Evolutionary conservation across 192 early-diverging fungal species (phyloP).

Genomic region (Linnemannia exigua): DNA sequence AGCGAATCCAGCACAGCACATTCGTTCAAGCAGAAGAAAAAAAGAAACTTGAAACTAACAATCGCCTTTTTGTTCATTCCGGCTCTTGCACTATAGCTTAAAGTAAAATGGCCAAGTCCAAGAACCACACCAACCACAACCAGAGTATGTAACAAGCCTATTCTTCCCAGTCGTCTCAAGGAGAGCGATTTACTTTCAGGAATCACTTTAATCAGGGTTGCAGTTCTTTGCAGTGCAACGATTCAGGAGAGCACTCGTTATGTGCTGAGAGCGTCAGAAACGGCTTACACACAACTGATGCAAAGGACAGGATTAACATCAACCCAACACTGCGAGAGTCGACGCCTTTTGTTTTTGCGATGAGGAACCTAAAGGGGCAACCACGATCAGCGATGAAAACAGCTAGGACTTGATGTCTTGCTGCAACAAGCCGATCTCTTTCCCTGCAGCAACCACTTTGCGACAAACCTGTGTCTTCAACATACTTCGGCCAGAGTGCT

Average conservation of each 20-base stretch:
- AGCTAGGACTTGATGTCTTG: not conserved
- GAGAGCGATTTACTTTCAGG: constrained; percentile 2
- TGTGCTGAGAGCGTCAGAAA: not conserved
- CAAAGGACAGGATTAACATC: not conserved
- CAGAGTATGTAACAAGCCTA: constrained; percentile 79
- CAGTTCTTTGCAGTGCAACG: not conserved
- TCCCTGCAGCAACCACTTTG: too few relatives aligned
- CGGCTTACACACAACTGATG: not conserved
- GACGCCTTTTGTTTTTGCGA: not conserved
- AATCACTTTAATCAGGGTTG: not conserved
- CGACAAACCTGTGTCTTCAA: too few relatives aligned
- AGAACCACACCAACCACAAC: constrained; percentile 99
- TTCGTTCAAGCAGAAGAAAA: not conserved
- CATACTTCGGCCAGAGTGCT: too few relatives aligned
- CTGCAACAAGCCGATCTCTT: too few relatives aligned
- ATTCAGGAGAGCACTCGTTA: not conserved
- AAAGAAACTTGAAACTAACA: not conserved
- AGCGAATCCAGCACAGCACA: not conserved
- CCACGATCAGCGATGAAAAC: not conserved
- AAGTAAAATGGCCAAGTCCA: constrained; percentile 86
- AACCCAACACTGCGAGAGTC: not conserved
- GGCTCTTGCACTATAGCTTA: constrained; percentile 32
- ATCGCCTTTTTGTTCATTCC: not conserved
- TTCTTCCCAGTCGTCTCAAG: not conserved
- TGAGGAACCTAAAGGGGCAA: not conserved